These are phyloP conservation scores for Candida ascalaphidarum DNA, from an alignment of 805 yeast species.

Conservation along the genomic window DNA sequence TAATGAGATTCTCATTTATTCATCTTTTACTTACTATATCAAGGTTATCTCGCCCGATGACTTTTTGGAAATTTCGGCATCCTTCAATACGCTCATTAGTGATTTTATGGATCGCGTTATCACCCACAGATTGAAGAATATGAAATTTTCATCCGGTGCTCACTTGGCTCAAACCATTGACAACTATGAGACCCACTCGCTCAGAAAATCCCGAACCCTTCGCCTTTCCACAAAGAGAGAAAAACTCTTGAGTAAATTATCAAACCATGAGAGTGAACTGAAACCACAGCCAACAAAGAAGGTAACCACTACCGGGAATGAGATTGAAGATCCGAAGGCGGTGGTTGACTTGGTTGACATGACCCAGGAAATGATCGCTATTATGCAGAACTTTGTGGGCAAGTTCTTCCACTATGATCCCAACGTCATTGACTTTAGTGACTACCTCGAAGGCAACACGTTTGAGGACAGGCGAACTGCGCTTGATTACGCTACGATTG, in stretches of 20 bases:
- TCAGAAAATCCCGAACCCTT: constrained; percentile 21
- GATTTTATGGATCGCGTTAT: constrained; percentile 20
- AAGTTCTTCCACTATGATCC: constrained; percentile 33
- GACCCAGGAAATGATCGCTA: constrained; percentile 23
- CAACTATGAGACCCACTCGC: constrained; percentile 5
- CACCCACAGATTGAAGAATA: constrained; percentile 11
- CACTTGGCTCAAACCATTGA: constrained; percentile 3
- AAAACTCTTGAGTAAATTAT: constrained; percentile 8
- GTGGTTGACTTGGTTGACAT: constrained; percentile 28
- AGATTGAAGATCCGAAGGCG: constrained; percentile 23
- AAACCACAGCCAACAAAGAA: constrained; percentile 4
- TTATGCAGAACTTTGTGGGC: constrained; percentile 32
- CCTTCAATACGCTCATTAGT: constrained; percentile 23
- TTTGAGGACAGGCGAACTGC: constrained; percentile 18
- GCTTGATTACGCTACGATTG: constrained; percentile 19
- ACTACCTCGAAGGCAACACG: constrained; percentile 19
- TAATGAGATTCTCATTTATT: constrained; percentile 19
- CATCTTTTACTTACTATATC: constrained; percentile 35
- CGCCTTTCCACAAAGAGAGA: constrained; percentile 22
- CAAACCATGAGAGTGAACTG: constrained; percentile 3
- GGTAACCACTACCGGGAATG: constrained; percentile 4
- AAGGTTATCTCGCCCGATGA: constrained; percentile 46
- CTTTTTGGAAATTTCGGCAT: constrained; percentile 38
- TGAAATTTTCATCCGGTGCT: constrained; percentile 8
- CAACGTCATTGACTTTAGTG: constrained; percentile 18